Base-by-base conservation (phyloP, 257 asterid genomes). In the Primulina eburnea region DNA sequence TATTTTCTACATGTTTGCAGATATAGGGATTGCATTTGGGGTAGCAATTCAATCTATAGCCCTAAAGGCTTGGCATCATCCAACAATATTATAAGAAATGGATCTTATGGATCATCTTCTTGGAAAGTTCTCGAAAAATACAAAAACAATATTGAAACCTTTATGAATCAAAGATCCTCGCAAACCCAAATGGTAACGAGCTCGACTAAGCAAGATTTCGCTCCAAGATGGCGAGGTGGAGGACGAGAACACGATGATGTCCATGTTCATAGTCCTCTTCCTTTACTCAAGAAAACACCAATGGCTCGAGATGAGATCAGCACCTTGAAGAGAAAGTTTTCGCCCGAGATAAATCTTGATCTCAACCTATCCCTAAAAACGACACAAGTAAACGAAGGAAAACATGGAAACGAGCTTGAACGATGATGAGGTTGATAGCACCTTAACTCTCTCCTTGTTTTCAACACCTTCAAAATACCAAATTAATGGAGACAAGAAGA, bases 371-470 rank as follows among this genome's bases (percentile, higher is more conserved):
- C 92, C 24, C 64, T 90, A 24, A 81, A 87, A 79, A 73, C 81
- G 37, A 34, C 77, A 47, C 20, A 20, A 11, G 82, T 60, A 14
- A 26, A 69, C 17, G 77, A 73, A 73, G 52, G 67, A 71, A 69
- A 78, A 68, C 55, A 38, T 35, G 62, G 43, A 47, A 8, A 70
- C 33, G 12, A 68, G 60, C 24, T 47, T 68, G 66, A 81, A 77
- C 21, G 76, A 61, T 60, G 80, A 62, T 59, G 85, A 75, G 12
- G 73, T 65, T 30, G 85, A 83, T 50, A 79, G 81, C 67, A 65
- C 71, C 47, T 76, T 90, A 21, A 77, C 92, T 2, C 89, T 92
- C 11, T 90, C 96, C 4, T 83, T 90, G 76, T 84, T 84, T 77
- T 70, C 83, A 43, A 40, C 92, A 18, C 40, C 91, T 24, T 75